Evolutionary conservation across 805 yeast genomes (phyloP).

Genomic region (Teunomyces kruisii): DNA sequence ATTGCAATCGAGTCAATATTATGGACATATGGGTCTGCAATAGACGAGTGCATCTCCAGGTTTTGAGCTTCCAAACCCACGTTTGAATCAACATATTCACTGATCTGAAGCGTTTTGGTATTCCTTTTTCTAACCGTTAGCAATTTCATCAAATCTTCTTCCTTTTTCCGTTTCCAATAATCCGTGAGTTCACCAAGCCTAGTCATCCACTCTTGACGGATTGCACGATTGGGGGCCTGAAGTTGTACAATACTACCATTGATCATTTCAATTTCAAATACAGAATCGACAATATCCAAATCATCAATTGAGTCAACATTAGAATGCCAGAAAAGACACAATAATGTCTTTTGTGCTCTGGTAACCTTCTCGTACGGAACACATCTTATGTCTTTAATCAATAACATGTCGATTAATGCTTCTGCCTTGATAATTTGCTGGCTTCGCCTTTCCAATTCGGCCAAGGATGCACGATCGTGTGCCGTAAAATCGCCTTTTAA

Average conservation of each 20-base stretch:
- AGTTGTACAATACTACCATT: constrained; percentile 50
- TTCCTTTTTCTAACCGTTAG: constrained; percentile 45
- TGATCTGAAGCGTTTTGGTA: constrained; percentile 45
- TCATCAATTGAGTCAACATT: constrained; percentile 21
- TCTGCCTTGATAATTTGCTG: constrained; percentile 56
- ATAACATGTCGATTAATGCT: constrained; percentile 59
- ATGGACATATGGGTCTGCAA: constrained; percentile 53
- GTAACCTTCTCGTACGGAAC: constrained; percentile 24
- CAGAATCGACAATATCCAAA: constrained; percentile 41
- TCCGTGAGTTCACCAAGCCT: constrained; percentile 41
- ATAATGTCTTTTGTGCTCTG: constrained; percentile 24
- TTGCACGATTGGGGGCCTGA: constrained; percentile 50
- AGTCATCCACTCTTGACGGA: constrained; percentile 68
- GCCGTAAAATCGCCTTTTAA: constrained; percentile 44
- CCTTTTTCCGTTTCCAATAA: constrained; percentile 60
- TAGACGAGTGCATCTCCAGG: constrained; percentile 26
- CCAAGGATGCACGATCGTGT: constrained; percentile 58
- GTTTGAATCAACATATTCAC: constrained; percentile 57
- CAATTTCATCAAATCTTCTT: constrained; percentile 39
- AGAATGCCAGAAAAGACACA: constrained; percentile 33
- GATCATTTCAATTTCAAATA: constrained; percentile 50
- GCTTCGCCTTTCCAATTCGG: constrained; percentile 63
- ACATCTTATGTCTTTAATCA: constrained; percentile 40
- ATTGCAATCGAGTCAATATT: constrained; percentile 59
- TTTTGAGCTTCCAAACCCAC: constrained; percentile 35